A percentile compares a stretch with the other conserved stretches of the same genome.
Conservation (phyloP, 306 rosid genomes). For the Acacia acuminata region DNA sequence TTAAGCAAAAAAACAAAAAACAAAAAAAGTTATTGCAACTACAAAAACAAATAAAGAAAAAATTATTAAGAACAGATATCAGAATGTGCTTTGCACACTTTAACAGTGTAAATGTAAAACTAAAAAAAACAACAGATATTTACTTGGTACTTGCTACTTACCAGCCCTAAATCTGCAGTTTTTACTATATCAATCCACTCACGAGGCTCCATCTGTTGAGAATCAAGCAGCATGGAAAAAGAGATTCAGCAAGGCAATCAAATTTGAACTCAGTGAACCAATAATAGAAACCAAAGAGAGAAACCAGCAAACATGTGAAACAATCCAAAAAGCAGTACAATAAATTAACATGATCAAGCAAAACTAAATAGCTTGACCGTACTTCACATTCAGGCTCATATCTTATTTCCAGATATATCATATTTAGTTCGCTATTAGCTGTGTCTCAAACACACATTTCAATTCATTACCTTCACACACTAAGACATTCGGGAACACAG, state of each 20-base stretch:
- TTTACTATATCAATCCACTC: slow-evolving; percentile 72
- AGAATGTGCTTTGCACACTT: neutral
- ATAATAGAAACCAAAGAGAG: neutral
- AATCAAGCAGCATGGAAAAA: neutral
- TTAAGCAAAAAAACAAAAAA: no score
- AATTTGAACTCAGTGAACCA: neutral
- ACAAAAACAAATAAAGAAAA: neutral
- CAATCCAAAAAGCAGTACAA: neutral
- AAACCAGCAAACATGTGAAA: neutral
- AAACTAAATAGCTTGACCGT: neutral
- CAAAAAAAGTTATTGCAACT: neutral
- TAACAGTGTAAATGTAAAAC: neutral
- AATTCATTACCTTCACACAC: neutral
- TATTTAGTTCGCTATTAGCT: neutral
- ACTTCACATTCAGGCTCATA: neutral
- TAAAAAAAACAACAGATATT: neutral
- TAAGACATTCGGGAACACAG: neutral
- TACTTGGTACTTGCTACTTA: slow-evolving; percentile 14
- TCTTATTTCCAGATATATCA: neutral
- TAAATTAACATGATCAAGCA: neutral
- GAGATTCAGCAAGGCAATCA: neutral
- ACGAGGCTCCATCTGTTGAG: slow-evolving; percentile 63
- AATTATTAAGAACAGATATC: neutral
- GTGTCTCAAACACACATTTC: neutral
- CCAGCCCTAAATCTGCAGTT: slow-evolving; percentile 64